Conservation (phyloP, 495 filamentous ascomycete genomes). For the Durotheca rogersii region DNA sequence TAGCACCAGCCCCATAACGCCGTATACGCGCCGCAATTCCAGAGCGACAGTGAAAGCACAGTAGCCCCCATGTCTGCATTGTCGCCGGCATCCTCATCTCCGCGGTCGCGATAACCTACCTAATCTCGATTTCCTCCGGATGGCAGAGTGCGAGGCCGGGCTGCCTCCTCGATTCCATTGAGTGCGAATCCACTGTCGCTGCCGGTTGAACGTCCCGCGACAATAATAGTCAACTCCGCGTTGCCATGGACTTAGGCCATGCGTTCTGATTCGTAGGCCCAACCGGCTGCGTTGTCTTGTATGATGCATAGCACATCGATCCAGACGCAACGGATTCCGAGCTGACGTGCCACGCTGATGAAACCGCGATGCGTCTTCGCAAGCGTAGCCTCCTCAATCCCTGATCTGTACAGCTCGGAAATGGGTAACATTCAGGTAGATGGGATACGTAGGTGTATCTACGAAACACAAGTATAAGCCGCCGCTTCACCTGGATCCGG, state of each 20-base stretch:
- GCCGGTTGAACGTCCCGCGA: conserved; percentile 21
- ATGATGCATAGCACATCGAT: conserved; percentile 36
- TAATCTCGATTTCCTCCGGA: neutral
- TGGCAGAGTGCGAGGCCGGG: conserved; percentile 8
- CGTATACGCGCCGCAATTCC: neutral
- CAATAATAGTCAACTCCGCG: conserved; percentile 18
- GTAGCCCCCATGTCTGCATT: conserved; percentile 2
- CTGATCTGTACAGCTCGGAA: conserved; percentile 10
- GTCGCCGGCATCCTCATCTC: neutral
- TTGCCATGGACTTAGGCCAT: conserved; percentile 34
- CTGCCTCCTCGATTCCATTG: neutral
- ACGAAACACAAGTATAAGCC: neutral
- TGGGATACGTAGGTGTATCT: neutral
- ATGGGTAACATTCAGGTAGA: neutral
- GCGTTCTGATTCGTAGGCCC: conserved; percentile 20
- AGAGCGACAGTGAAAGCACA: conserved; percentile 1
- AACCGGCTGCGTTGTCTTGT: conserved; percentile 25
- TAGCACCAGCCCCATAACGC: conserved; percentile 29
- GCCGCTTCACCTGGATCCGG: conserved; percentile 11
- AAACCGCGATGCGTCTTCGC: conserved; percentile 26
- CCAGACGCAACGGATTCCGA: conserved; percentile 35
- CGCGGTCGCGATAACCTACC: too few species aligned
- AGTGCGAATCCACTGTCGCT: conserved; percentile 11
- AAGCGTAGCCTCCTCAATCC: conserved; percentile 18
- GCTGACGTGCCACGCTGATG: conserved; percentile 21